Evolutionary conservation across 495 filamentous ascomycete species (phyloP).

Genomic region (Penicillium canescens): DNA sequence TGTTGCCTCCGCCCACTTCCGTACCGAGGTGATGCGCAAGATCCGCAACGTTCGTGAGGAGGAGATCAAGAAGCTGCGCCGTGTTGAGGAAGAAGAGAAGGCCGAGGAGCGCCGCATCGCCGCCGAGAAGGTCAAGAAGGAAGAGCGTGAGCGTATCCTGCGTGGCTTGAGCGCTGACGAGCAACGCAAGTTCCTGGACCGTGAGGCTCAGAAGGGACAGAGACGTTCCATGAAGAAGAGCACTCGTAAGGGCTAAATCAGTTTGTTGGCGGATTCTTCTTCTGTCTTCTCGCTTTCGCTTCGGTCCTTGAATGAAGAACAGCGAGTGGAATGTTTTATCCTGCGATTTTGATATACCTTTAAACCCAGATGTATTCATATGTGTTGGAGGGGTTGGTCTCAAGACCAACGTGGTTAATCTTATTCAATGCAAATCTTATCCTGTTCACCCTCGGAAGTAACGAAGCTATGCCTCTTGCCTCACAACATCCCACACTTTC

Average conservation of each 20-base stretch:
- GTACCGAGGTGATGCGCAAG: conserved; percentile 85
- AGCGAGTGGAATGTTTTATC: conserved; percentile 24
- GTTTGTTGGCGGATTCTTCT: conserved; percentile 17
- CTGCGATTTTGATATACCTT: conserved; percentile 26
- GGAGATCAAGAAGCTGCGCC: conserved; percentile 75
- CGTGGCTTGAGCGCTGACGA: conserved; percentile 86
- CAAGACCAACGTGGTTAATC: conserved; percentile 1
- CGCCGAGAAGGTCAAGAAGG: conserved; percentile 84
- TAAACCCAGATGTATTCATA: conserved; percentile 27
- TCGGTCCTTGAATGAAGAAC: neutral
- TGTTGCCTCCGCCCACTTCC: conserved; percentile 75
- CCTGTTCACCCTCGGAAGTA: neutral
- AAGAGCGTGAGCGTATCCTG: conserved; percentile 83
- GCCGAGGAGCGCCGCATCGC: conserved; percentile 80
- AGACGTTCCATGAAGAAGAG: conserved; percentile 72
- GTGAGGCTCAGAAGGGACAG: conserved; percentile 80
- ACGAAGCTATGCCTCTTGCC: conserved; percentile 1
- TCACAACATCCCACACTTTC: neutral
- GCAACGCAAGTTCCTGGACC: conserved; percentile 93
- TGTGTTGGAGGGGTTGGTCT: conserved; percentile 6
- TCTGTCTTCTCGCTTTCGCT: conserved; percentile 8
- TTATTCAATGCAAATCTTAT: neutral
- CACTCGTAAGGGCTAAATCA: conserved; percentile 45
- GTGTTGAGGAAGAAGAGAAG: conserved; percentile 86
- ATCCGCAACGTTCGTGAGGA: conserved; percentile 79